phyloP scores from a whole-genome alignment of 2,329 filamentous ascomycete genomes.

The Myriangium duriaei region DNA sequence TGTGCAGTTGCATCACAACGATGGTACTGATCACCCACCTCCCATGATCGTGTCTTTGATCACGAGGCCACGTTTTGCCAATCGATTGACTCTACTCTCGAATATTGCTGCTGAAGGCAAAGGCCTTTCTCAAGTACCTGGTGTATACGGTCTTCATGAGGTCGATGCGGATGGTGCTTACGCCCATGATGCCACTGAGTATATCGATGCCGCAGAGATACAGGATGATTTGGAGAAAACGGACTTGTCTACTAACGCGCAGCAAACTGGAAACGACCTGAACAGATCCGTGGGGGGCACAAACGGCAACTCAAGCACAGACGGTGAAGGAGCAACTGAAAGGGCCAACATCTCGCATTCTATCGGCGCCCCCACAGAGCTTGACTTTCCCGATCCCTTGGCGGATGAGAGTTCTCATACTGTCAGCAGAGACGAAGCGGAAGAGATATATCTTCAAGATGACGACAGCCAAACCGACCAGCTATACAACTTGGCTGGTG shows the following conservation, averaged over 20 bases:
- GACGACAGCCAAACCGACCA: background rate
- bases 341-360: background rate
- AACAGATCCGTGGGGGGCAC: too few relatives aligned
- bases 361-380: background rate
- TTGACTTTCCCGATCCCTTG: background rate
- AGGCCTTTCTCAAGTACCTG: conserved; percentile 38
- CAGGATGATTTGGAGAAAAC: background rate
- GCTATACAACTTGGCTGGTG: background rate
- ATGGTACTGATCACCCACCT: conserved; percentile 40
- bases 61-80: conserved; percentile 41
- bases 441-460: background rate
- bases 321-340: background rate
- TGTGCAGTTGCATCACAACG: conserved; percentile 45
- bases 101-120: conserved; percentile 43
- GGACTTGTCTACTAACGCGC: background rate
- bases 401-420: background rate
- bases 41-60: conserved; percentile 44
- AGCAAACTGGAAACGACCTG: background rate
- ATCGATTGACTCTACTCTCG: conserved; percentile 40
- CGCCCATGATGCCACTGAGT: background rate
- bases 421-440: background rate
- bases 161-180: conserved; percentile 12
- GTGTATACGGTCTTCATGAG: conserved; percentile 13
- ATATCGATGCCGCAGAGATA: background rate
- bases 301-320: background rate